Evolutionary conservation across 2,329 filamentous ascomycete species (phyloP), one percentile per base, ranked within the genome.

Genomic region (Paracorniculantispora psalliotae): DNA sequence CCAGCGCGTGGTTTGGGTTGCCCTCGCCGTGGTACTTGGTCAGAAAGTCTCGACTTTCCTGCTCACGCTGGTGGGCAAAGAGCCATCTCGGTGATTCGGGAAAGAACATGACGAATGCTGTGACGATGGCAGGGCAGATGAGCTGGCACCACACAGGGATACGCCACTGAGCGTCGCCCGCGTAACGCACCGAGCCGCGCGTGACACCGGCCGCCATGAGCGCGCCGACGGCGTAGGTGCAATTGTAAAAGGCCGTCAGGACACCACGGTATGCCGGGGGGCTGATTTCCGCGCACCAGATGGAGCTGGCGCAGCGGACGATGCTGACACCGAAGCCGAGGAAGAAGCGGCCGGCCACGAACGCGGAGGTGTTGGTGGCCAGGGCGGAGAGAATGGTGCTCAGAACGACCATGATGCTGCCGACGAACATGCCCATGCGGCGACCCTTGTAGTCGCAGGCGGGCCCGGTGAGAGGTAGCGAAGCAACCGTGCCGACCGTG

Each of bases 281-380:
- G 55, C 71, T 72, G 44, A 77, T 72, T 63, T 78, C 76, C 19
- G 76, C 71, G 37, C 77, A 73, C 64, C 77, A 77, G 26, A 76
- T 75, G 21, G 74, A 70, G 5, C 74, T 51, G 13, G 56, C 47
- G 47, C 56, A 51, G 35, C 47, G 72, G 28, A 73, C 73, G 62
- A 79, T 74, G 33, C 56, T 48, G 19, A 60, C 59, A n/a, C 77
- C 77, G 62, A 85, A 86, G 56, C 84, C 84, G 3, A 87, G 78
- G 21, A 87, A 69, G 70, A 87, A 86, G 28, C 83, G 78, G n/a
- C 83, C 83, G 46, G 77, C 79, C 69, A 81, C 77, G 64, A 80
- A 81, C 59, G 79, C 75, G 10, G 69, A 69, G 60, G 65, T 68
- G 58, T 50, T 66, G 56, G 67, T 66, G 59, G 74, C 71, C 1